A percentile compares a stretch with the other conserved stretches of the same genome.
Conservation (phyloP, 2,329 filamentous ascomycete species). For the Neopestalotiopsis clavispora region DNA sequence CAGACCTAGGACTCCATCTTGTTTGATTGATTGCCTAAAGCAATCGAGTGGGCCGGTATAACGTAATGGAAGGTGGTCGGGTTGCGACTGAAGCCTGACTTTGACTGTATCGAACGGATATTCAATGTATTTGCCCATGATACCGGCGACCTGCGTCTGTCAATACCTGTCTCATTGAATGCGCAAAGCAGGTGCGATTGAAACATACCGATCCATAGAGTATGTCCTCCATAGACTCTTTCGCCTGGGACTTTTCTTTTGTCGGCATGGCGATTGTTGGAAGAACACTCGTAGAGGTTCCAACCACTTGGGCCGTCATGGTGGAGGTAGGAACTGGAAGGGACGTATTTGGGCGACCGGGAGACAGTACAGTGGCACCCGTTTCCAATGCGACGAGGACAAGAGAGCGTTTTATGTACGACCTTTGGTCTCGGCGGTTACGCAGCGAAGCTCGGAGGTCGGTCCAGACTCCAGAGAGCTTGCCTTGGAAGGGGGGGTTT, state of each 20-base stretch:
- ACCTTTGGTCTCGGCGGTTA: background rate
- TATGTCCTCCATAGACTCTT: conserved; percentile 84
- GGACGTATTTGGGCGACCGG: background rate
- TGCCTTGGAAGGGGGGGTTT: background rate
- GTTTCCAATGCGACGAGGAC: background rate
- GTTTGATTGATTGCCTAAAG: conserved; percentile 82
- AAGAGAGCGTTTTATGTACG: background rate
- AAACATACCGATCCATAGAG: conserved; percentile 79
- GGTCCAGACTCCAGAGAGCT: background rate
- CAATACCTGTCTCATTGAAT: conserved; percentile 19
- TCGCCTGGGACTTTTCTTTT: conserved; percentile 40
- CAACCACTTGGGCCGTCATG: conserved; percentile 34
- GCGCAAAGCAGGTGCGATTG: background rate
- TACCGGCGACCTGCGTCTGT: conserved; percentile 70
- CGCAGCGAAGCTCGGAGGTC: conserved; percentile 4
- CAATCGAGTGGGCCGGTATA: conserved; percentile 92
- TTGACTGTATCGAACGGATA: conserved; percentile 99
- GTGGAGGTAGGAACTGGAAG: conserved; percentile 14
- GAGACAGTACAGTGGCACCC: too few species aligned
- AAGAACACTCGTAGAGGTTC: conserved; percentile 27
- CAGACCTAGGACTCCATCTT: conserved; percentile 79
- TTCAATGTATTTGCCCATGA: conserved; percentile 94
- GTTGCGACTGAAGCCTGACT: conserved; percentile 95
- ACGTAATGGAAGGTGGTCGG: conserved; percentile 77
- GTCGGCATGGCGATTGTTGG: conserved; percentile 18